A percentile compares a stretch with the other conserved stretches of the same genome.
Evolutionary conservation across 2,329 filamentous ascomycete genomes (phyloP).

Genomic region (Trichoderma aggressivum): DNA sequence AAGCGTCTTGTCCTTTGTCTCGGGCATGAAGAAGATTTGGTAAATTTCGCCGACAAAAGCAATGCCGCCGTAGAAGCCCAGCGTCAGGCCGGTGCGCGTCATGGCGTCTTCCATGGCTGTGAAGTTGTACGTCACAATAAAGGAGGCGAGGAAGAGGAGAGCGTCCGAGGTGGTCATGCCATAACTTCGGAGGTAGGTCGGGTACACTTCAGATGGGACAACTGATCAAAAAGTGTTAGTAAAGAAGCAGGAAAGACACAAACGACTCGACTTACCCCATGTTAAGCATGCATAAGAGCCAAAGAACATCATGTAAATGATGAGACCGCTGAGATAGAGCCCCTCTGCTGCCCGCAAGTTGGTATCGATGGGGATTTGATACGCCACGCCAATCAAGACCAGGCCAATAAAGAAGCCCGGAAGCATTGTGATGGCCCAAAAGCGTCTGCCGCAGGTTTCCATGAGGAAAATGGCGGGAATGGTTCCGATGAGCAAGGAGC

Average conservation of each 20-base stretch:
- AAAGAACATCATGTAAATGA: slow-evolving; percentile 67
- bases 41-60: slow-evolving; percentile 68
- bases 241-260: neutral
- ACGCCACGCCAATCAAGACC: slow-evolving; percentile 61
- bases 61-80: slow-evolving; percentile 73
- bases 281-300: slow-evolving; percentile 62
- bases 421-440: slow-evolving; percentile 71
- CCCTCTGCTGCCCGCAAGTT: slow-evolving; percentile 51
- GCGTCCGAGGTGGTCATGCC: slow-evolving; percentile 70
- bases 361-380: slow-evolving; percentile 49
- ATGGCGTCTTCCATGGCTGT: slow-evolving; percentile 66
- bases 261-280: slow-evolving; percentile 40
- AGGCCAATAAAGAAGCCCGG: slow-evolving; percentile 70
- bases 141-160: slow-evolving; percentile 66
- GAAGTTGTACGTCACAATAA: slow-evolving; percentile 75
- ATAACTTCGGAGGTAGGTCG: slow-evolving; percentile 68
- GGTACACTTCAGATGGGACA: slow-evolving; percentile 66
- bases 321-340: slow-evolving; percentile 63
- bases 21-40: slow-evolving; percentile 72
- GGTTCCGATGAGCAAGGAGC: slow-evolving; percentile 62
- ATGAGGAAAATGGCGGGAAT: slow-evolving; percentile 68
- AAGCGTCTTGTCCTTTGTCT: slow-evolving; percentile 65
- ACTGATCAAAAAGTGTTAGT: slow-evolving; percentile 33
- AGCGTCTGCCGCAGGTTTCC: slow-evolving; percentile 68
- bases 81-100: slow-evolving; percentile 59